A percentile compares a stretch with the other conserved stretches of the same genome.
These are phyloP conservation scores for Triticum dicoccoides DNA, from an alignment of 176 grass and related monocot genomes.

Conservation along the genomic window DNA sequence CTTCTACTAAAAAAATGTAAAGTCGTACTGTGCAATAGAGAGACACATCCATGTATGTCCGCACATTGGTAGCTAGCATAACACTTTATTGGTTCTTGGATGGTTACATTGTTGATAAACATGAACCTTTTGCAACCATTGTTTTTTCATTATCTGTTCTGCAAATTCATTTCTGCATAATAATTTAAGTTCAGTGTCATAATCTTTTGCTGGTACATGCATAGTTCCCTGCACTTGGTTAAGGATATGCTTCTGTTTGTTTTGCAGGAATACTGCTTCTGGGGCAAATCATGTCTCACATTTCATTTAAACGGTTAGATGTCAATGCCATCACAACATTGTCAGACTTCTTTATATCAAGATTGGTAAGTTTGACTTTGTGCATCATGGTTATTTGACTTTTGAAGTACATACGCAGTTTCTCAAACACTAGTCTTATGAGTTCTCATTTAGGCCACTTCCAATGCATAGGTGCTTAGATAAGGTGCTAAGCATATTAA, in stretches of 20 bases:
- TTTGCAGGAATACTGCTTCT: slow-evolving; percentile 71
- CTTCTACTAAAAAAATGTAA: not conserved
- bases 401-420: slow-evolving; percentile 4
- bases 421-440: not conserved
- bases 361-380: slow-evolving; percentile 66
- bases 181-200: slow-evolving; percentile 17
- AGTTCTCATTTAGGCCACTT: not conserved
- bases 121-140: not conserved
- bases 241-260: slow-evolving; percentile 19
- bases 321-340: slow-evolving; percentile 55
- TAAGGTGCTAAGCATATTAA: too few species aligned
- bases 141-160: not conserved
- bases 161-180: not conserved
- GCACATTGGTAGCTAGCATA: not conserved
- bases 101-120: not conserved
- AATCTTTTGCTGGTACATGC: not conserved
- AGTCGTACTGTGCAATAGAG: not conserved
- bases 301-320: slow-evolving; percentile 66
- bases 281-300: slow-evolving; percentile 60
- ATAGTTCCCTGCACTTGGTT: slow-evolving; percentile 4
- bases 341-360: slow-evolving; percentile 87
- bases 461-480: too few species aligned
- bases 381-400: slow-evolving; percentile 25
- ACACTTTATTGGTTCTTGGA: not conserved
- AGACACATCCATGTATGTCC: not conserved